Evolutionary conservation across 73 alveolate genomes (phyloP).

Genomic region (Urostyla sp.): DNA sequence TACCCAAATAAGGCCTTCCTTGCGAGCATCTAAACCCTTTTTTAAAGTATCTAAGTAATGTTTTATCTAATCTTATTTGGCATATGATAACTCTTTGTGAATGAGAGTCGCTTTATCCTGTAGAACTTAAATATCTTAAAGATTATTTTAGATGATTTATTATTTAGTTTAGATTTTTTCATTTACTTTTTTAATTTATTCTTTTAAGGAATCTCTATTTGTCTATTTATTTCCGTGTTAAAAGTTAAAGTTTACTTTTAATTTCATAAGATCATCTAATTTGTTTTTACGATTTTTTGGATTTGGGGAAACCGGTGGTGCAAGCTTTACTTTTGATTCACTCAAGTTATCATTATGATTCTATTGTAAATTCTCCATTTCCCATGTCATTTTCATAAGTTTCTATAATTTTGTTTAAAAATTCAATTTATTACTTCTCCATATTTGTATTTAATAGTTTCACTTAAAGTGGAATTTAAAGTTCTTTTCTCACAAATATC

Average conservation of each 20-base stretch:
- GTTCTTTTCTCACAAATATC: constrained; percentile 30
- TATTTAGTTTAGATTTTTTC: constrained; percentile 31
- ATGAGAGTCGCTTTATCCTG: constrained; percentile 13
- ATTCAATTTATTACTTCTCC: constrained; percentile 22
- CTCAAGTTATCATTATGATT: background rate
- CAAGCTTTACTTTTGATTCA: too few relatives aligned
- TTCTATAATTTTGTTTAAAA: background rate
- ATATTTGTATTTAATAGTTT: constrained; percentile 26
- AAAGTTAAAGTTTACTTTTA: background rate
- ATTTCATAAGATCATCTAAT: constrained; percentile 41
- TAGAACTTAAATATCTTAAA: constrained; percentile 2
- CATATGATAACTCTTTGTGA: background rate
- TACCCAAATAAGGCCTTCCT: constrained; percentile 62
- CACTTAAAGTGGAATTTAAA: constrained; percentile 6
- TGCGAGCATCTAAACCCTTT: constrained; percentile 59
- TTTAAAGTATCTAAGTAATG: constrained; percentile 42
- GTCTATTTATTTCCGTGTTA: too few relatives aligned
- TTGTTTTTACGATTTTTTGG: background rate
- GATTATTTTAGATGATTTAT: constrained; percentile 8
- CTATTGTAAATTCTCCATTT: background rate
- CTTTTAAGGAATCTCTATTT: constrained; percentile 7
- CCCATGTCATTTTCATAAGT: constrained; percentile 6
- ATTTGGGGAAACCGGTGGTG: background rate
- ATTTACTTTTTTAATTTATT: constrained; percentile 19
- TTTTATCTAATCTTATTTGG: constrained; percentile 14